A percentile compares a stretch with the other conserved stretches of the same genome.
phyloP scores from a whole-genome alignment of 352 stramenopile genomes.

The Phytophthora boehmeriae region DNA sequence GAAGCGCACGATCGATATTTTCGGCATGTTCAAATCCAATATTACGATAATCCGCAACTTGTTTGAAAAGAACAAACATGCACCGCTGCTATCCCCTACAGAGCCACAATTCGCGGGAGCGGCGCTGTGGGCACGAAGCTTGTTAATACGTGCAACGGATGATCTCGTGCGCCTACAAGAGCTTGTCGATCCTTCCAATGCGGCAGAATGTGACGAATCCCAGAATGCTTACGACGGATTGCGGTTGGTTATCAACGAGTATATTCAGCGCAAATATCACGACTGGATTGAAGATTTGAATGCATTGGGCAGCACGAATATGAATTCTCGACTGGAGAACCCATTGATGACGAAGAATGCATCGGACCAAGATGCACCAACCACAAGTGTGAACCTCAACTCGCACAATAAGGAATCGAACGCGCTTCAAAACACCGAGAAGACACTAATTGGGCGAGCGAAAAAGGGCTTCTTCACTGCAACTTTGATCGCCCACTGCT shows the following conservation, averaged over 20 bases:
- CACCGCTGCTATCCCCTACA: conserved; percentile 82
- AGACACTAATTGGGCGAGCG: conserved; percentile 76
- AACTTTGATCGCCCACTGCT: conserved; percentile 95
- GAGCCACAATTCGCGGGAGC: conserved; percentile 94
- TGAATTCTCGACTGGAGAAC: conserved; percentile 84
- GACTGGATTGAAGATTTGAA: conserved; percentile 92
- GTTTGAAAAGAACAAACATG: conserved; percentile 93
- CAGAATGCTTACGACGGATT: conserved; percentile 79
- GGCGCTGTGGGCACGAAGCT: conserved; percentile 91
- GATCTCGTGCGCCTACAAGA: conserved; percentile 78
- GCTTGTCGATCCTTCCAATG: conserved; percentile 69
- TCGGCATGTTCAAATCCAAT: conserved; percentile 86
- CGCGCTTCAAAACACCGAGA: conserved; percentile 76
- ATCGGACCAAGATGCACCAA: conserved; percentile 15
- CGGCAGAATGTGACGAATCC: conserved; percentile 80
- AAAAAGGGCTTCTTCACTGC: conserved; percentile 91
- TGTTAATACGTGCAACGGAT: conserved; percentile 81
- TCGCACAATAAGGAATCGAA: conserved; percentile 58
- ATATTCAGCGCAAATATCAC: conserved; percentile 90
- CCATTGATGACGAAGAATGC: conserved; percentile 87
- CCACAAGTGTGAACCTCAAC: conserved; percentile 40
- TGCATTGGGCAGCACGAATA: conserved; percentile 70
- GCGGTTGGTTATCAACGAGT: conserved; percentile 87
- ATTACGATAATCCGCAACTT: conserved; percentile 83
- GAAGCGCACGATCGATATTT: conserved; percentile 94